These are phyloP conservation scores for Stephania yunnanensis DNA, from an alignment of 164 flowering plant species.

Conservation along the genomic window DNA sequence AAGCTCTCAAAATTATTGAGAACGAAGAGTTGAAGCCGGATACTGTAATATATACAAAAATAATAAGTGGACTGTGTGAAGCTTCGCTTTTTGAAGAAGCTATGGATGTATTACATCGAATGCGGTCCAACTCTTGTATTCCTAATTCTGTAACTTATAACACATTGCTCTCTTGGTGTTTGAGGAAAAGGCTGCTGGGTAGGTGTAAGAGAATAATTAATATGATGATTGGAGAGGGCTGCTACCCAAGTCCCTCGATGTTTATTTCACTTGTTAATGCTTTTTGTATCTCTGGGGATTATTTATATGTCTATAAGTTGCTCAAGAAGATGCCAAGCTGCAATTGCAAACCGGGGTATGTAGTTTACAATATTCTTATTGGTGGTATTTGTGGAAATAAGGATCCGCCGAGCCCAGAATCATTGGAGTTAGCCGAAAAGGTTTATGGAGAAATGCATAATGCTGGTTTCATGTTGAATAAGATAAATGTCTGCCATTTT, in stretches of 20 bases:
- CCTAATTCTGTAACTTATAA: conserved; percentile 83
- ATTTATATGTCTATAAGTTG: conserved; percentile 71
- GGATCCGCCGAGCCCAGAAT: conserved; percentile 46
- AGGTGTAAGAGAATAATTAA: conserved; percentile 79
- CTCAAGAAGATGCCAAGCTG: conserved; percentile 62
- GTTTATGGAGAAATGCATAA: conserved; percentile 70
- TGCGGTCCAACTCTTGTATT: conserved; percentile 66
- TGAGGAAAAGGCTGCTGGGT: conserved; percentile 59
- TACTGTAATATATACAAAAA: conserved; percentile 60
- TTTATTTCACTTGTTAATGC: conserved; percentile 80
- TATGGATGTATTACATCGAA: conserved; percentile 61
- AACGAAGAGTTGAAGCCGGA: conserved; percentile 62
- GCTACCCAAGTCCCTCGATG: conserved; percentile 61
- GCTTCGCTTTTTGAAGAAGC: conserved; percentile 92
- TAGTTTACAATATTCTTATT: conserved; percentile 73
- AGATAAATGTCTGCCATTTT: conserved; percentile 63
- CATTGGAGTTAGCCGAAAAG: conserved; percentile 67
- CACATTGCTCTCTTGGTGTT: conserved; percentile 57
- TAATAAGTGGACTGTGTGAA: conserved; percentile 89
- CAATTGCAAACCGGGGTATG: conserved; percentile 70
- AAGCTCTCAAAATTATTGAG: conserved; percentile 61
- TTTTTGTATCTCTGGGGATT: conserved; percentile 60
- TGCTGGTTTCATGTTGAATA: conserved; percentile 58
- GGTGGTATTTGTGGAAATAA: conserved; percentile 75
- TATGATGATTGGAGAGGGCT: conserved; percentile 90